phyloP scores from a whole-genome alignment of 768 basidiomycete species.

The Boletus insuetus region DNA sequence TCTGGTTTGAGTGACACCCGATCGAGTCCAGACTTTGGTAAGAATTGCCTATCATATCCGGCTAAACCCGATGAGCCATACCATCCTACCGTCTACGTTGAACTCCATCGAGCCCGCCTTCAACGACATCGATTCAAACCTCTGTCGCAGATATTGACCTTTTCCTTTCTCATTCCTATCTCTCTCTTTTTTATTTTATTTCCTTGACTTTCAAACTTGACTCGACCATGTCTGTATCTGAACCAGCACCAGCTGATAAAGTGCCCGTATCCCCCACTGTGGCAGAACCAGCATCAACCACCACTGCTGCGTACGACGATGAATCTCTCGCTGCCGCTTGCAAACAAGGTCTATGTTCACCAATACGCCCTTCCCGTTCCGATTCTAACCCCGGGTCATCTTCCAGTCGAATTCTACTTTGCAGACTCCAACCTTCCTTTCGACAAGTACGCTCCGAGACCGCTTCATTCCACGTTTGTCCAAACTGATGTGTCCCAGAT shows the following conservation, averaged over 20 bases:
- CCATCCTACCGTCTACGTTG: no score
- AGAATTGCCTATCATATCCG: background rate
- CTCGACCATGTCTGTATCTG: constrained; percentile 24
- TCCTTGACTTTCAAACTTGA: background rate
- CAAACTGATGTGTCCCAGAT: constrained; percentile 43
- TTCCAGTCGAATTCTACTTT: constrained; percentile 92
- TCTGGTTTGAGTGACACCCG: no score
- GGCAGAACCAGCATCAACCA: constrained; percentile 8
- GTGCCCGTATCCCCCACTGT: background rate
- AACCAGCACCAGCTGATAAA: constrained; percentile 3
- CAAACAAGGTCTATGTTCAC: constrained; percentile 48
- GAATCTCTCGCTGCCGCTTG: constrained; percentile 48
- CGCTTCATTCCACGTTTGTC: background rate
- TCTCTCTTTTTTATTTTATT: background rate
- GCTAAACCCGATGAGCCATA: background rate
- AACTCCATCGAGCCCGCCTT: background rate
- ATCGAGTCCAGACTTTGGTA: no score
- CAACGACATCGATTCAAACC: background rate
- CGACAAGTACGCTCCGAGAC: constrained; percentile 56
- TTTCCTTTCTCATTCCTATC: background rate
- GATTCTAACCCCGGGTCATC: background rate
- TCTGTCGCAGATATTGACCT: background rate
- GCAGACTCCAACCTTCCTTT: constrained; percentile 94
- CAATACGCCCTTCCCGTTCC: background rate
- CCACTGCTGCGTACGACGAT: constrained; percentile 30